A percentile compares a stretch with the other conserved stretches of the same genome.
phyloP scores from a whole-genome alignment of 2,329 filamentous ascomycete genomes.

The Fusarium fujikuroi region DNA sequence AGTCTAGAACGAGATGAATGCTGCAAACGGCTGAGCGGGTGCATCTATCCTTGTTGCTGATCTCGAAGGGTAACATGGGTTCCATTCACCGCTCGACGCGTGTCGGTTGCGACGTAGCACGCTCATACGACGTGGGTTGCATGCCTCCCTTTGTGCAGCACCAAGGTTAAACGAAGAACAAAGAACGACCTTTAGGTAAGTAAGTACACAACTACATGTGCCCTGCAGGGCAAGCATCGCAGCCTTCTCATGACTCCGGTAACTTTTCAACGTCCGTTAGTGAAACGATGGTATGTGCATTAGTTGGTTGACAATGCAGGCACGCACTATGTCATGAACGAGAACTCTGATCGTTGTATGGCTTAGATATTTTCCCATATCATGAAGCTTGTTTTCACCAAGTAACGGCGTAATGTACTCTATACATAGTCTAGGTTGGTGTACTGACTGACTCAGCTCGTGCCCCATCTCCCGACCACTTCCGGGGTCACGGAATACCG shows the following conservation, averaged over 20 bases:
- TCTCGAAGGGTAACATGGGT: background rate
- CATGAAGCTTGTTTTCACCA: background rate
- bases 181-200: background rate
- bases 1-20: background rate
- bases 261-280: conserved; percentile 9
- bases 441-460: background rate
- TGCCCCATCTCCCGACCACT: conserved; percentile 2
- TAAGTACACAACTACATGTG: background rate
- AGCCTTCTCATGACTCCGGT: background rate
- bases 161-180: background rate
- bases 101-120: background rate
- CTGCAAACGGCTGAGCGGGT: background rate
- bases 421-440: background rate
- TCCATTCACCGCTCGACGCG: background rate
- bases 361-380: background rate
- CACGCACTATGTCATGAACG: background rate
- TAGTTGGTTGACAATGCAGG: background rate
- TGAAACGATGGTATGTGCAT: background rate
- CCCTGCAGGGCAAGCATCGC: background rate
- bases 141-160: background rate
- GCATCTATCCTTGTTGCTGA: conserved; percentile 15
- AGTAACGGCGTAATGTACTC: background rate
- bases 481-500: conserved; percentile 1
- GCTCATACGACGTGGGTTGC: background rate
- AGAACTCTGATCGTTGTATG: background rate